phyloP scores from a whole-genome alignment of 257 asterid genomes.

The Knoxia roxburghii region DNA sequence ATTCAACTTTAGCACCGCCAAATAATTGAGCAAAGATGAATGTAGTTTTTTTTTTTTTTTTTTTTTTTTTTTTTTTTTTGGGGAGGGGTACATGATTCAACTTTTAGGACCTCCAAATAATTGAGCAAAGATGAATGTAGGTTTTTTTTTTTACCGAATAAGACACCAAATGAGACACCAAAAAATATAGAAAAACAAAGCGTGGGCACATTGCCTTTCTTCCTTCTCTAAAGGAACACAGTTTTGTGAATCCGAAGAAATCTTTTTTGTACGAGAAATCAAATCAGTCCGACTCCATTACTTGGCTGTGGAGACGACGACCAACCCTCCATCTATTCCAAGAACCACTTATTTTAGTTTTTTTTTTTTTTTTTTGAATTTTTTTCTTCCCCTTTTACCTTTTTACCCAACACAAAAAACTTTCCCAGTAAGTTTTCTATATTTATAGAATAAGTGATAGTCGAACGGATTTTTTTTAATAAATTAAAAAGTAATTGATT shows the following conservation, averaged over 20 bases:
- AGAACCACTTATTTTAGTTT: neutral
- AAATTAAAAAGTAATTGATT: too few relatives aligned
- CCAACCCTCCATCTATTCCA: constrained; percentile 5
- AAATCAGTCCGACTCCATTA: constrained; percentile 21
- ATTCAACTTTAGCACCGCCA: too few relatives aligned
- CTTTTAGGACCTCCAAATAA: constrained; percentile 19
- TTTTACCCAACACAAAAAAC: too few relatives aligned
- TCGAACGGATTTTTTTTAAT: too few relatives aligned
- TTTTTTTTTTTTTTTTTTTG: neutral
- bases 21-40: too few relatives aligned
- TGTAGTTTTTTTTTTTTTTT: neutral
- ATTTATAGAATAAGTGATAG: too few relatives aligned
- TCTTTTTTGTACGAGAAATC: constrained; percentile 22
- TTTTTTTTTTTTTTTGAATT: neutral
- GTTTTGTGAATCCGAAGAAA: constrained; percentile 10
- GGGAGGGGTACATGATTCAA: constrained; percentile 16
- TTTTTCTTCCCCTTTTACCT: too few relatives aligned
- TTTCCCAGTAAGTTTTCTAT: too few relatives aligned
- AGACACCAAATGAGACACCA: constrained; percentile 23
- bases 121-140: constrained; percentile 13
- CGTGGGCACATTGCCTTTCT: neutral
- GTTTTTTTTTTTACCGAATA: too few relatives aligned
- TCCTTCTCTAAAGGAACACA: neutral
- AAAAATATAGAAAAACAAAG: constrained; percentile 16
- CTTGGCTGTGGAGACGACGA: constrained; percentile 24